Conservation (phyloP, 805 yeast species). For the Ogataea populi-albae region DNA sequence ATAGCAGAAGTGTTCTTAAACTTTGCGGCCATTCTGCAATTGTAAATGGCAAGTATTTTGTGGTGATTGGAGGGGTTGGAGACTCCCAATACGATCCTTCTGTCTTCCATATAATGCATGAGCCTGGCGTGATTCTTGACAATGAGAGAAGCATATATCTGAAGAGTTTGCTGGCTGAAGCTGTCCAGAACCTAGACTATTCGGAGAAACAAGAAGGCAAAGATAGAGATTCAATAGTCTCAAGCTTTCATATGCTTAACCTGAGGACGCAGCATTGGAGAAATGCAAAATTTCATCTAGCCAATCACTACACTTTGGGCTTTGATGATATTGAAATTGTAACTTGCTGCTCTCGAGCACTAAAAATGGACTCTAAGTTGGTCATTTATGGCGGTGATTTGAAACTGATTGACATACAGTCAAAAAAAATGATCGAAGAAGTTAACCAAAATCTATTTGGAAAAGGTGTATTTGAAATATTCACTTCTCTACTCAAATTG, state of each 20-base stretch:
- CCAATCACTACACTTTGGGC: not conserved
- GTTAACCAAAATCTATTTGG: slow-evolving; percentile 9
- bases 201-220: not conserved
- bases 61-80: slow-evolving; percentile 27
- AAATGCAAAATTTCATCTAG: slow-evolving; percentile 4
- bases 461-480: slow-evolving; percentile 18
- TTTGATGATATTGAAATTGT: not conserved
- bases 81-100: slow-evolving; percentile 10
- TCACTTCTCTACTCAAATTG: slow-evolving; percentile 18
- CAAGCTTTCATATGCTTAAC: slow-evolving; percentile 17
- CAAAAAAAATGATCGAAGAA: slow-evolving; percentile 3
- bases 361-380: slow-evolving; percentile 22
- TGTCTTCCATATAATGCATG: slow-evolving; percentile 3
- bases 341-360: slow-evolving; percentile 12
- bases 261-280: slow-evolving; percentile 23
- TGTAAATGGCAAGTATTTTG: slow-evolving; percentile 18
- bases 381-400: slow-evolving; percentile 23
- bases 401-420: slow-evolving; percentile 6
- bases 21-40: slow-evolving; percentile 28
- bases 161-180: not conserved
- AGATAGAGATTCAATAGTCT: not conserved
- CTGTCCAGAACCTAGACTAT: not conserved
- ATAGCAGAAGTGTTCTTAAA: slow-evolving; percentile 8
- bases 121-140: not conserved
- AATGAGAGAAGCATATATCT: not conserved